Conservation (phyloP, 345 rosid genomes). For the Eucalyptus regnans region DNA sequence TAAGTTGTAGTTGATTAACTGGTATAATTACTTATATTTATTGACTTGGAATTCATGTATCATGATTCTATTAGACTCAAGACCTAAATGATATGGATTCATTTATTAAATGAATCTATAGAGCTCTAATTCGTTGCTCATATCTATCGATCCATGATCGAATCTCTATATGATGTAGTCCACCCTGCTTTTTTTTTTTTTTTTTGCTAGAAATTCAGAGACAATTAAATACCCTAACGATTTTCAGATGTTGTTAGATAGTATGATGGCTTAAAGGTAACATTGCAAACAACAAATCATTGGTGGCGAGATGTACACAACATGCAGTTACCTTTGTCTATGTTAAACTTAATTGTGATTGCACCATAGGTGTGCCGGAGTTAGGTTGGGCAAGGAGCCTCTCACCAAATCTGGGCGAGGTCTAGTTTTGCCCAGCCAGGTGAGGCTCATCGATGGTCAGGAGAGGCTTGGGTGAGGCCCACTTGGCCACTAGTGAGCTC, state of each 20-base stretch:
- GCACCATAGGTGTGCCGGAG: rapidly evolving
- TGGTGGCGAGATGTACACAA: background rate
- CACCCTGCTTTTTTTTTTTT: rapidly evolving
- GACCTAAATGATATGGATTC: background rate
- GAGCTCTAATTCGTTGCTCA: background rate
- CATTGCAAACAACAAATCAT: background rate
- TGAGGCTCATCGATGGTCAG: rapidly evolving
- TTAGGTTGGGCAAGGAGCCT: too few relatives aligned
- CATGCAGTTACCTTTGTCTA: background rate
- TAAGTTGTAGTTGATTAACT: background rate
- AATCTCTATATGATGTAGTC: background rate
- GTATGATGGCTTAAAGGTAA: background rate
- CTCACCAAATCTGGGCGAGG: rapidly evolving
- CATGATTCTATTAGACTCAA: background rate
- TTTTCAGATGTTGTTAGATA: background rate
- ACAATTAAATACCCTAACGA: background rate
- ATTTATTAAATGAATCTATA: background rate
- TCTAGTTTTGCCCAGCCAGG: rapidly evolving
- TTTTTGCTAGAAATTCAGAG: background rate
- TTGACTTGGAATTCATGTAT: background rate
- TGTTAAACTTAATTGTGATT: background rate
- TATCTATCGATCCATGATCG: background rate
- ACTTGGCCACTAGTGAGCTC: too few relatives aligned
- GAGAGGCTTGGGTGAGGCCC: too few relatives aligned
- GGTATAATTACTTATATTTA: background rate